Percentiles rank a stretch among this genome's conserved stretches.
phyloP scores from a whole-genome alignment of 805 yeast genomes.

The Kuraishia capsulata region DNA sequence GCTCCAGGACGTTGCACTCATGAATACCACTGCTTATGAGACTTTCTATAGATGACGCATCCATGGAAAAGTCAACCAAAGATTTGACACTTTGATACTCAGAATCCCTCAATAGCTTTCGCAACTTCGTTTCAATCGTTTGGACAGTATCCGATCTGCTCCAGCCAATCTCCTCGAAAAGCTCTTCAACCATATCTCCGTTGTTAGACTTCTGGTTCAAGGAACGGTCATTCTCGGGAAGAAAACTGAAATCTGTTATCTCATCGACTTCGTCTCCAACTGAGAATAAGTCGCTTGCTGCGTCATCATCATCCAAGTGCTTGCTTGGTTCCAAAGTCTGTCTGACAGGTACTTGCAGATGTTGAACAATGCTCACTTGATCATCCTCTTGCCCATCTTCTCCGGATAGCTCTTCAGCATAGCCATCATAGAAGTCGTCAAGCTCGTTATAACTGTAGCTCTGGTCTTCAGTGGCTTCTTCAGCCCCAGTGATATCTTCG shows the following conservation, averaged over 20 bases:
- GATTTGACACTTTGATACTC: constrained; percentile 55
- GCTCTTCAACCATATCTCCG: constrained; percentile 37
- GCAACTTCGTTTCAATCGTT: constrained; percentile 46
- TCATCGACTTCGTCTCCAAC: constrained; percentile 2
- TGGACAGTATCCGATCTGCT: constrained; percentile 55
- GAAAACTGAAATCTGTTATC: not conserved
- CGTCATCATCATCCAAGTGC: not conserved
- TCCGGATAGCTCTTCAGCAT: constrained; percentile 12
- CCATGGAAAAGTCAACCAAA: constrained; percentile 30
- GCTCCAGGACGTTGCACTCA: constrained; percentile 49
- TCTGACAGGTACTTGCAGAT: constrained; percentile 1
- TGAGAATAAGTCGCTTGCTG: not conserved
- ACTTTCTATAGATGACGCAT: constrained; percentile 30
- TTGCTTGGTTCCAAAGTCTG: constrained; percentile 1
- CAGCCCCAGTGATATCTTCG: constrained; percentile 9
- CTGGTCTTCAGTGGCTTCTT: not conserved
- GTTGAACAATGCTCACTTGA: not conserved
- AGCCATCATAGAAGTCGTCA: constrained; percentile 20
- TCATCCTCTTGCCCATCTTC: constrained; percentile 6
- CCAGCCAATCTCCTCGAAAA: constrained; percentile 77
- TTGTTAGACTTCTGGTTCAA: not conserved
- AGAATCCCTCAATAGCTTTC: constrained; percentile 48
- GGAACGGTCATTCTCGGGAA: not conserved
- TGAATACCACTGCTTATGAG: constrained; percentile 32
- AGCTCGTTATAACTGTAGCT: constrained; percentile 11